Evolutionary conservation across 163 green algal genomes (phyloP).

Genomic region (Scenedesmus sp.): DNA sequence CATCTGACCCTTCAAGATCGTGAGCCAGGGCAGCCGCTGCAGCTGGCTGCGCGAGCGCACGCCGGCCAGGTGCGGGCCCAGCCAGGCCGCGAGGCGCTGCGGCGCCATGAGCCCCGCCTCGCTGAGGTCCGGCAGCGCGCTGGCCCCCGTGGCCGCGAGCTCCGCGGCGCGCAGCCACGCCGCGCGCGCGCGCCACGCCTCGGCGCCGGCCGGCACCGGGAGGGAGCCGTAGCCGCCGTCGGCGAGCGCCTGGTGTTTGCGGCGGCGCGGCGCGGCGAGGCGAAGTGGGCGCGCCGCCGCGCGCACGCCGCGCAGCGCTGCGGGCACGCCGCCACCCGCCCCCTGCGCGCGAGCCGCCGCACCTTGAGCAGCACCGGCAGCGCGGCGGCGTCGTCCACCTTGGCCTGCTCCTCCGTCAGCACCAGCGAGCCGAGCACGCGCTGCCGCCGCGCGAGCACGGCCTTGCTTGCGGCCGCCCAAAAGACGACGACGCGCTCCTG

Average conservation of each 20-base stretch:
- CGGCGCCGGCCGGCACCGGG: conserved; percentile 22
- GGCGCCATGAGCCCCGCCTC: conserved; percentile 47
- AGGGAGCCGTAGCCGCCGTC: conserved; percentile 24
- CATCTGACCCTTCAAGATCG: conserved; percentile 42
- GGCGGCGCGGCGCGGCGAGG: too few relatives aligned
- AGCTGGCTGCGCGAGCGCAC: conserved; percentile 47
- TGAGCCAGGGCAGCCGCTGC: conserved; percentile 46
- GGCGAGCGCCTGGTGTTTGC: conserved; percentile 11
- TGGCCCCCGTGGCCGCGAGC: conserved; percentile 11
- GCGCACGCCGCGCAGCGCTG: not conserved
- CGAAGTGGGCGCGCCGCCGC: not conserved
- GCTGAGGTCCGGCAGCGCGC: conserved; percentile 56
- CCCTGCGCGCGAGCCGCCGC: too few relatives aligned
- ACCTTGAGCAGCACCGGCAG: conserved; percentile 61
- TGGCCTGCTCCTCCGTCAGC: conserved; percentile 48
- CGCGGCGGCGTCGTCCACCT: conserved; percentile 47
- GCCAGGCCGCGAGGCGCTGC: conserved; percentile 54
- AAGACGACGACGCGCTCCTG: conserved; percentile 47
- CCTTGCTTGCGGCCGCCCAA: conserved; percentile 59
- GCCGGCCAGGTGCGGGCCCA: conserved; percentile 51
- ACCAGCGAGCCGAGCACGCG: conserved; percentile 56
- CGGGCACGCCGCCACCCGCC: too few relatives aligned
- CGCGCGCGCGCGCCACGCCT: conserved; percentile 55
- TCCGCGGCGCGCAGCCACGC: conserved; percentile 51
- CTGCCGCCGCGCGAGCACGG: conserved; percentile 50